Percentiles rank a stretch among this genome's conserved stretches.
phyloP scores from a whole-genome alignment of 352 stramenopile species.

The Globisporangium heterothallicum region DNA sequence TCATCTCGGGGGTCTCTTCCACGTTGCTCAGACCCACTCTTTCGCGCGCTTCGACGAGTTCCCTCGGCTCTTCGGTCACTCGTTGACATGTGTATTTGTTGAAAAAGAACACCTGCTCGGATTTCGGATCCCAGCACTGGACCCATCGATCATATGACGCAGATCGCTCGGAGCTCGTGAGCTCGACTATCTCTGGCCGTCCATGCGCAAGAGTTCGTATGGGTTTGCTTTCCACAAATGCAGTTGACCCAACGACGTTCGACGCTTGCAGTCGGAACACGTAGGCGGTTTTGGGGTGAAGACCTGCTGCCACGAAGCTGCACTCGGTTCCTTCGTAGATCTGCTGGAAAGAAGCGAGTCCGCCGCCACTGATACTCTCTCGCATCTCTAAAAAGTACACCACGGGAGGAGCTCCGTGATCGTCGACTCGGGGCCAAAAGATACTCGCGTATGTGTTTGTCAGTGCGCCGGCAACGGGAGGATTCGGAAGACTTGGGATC shows the following conservation, averaged over 20 bases:
- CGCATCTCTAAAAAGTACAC: constrained; percentile 59
- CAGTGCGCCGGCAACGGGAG: constrained; percentile 45
- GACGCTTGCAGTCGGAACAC: constrained; percentile 62
- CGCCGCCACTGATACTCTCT: constrained; percentile 15
- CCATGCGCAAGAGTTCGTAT: constrained; percentile 56
- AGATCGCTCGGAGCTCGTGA: constrained; percentile 34
- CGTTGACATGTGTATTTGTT: constrained; percentile 80
- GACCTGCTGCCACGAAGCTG: constrained; percentile 47
- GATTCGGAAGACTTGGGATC: constrained; percentile 28
- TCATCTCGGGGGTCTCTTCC: constrained; percentile 70
- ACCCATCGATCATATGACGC: constrained; percentile 59
- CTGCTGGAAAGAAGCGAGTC: constrained; percentile 19
- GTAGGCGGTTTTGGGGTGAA: constrained; percentile 47
- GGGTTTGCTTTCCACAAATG: constrained; percentile 54
- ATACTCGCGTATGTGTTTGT: constrained; percentile 70
- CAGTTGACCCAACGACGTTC: constrained; percentile 57
- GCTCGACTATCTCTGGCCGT: constrained; percentile 63
- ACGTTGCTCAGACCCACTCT: constrained; percentile 32
- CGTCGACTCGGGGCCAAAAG: constrained; percentile 56
- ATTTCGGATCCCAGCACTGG: constrained; percentile 83
- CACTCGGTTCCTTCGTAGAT: constrained; percentile 66
- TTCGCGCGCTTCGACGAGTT: constrained; percentile 36
- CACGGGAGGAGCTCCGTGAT: constrained; percentile 53
- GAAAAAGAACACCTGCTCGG: constrained; percentile 87
- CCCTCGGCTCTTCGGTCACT: constrained; percentile 48